Conservation (phyloP, 2,329 filamentous ascomycete genomes). For the Aspergillus sojae region DNA sequence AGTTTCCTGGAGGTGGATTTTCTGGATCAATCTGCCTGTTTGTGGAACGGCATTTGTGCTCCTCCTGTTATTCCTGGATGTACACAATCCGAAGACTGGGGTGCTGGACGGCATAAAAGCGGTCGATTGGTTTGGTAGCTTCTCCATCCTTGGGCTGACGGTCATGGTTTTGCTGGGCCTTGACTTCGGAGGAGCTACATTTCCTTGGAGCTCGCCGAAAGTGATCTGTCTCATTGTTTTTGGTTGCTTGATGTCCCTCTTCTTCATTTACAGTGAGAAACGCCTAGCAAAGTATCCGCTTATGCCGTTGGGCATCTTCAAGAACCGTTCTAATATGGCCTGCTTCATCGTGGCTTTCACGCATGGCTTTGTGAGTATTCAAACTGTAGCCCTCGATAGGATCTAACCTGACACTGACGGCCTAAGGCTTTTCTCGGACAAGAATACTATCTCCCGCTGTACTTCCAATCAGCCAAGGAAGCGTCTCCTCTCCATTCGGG, state of each 20-base stretch:
- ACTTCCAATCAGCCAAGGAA: constrained; percentile 69
- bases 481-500: constrained; percentile 63
- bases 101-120: constrained; percentile 54
- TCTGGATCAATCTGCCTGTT: constrained; percentile 60
- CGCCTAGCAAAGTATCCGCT: constrained; percentile 66
- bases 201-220: constrained; percentile 57
- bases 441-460: constrained; percentile 73
- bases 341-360: constrained; percentile 54
- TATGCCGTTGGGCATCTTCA: constrained; percentile 68
- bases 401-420: not conserved
- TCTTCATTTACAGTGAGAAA: constrained; percentile 65
- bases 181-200: constrained; percentile 56
- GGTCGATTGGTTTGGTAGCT: constrained; percentile 58
- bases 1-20: constrained; percentile 56
- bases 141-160: constrained; percentile 54
- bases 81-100: constrained; percentile 57
- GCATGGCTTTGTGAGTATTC: constrained; percentile 46
- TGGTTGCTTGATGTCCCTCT: constrained; percentile 50
- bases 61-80: constrained; percentile 56
- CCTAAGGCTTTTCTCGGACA: constrained; percentile 64
- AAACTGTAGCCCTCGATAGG: not conserved
- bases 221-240: constrained; percentile 60
- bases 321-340: constrained; percentile 58
- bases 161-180: constrained; percentile 57
- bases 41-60: constrained; percentile 53